Conservation (phyloP, 441 rosid species). For the Populus hybrid region DNA sequence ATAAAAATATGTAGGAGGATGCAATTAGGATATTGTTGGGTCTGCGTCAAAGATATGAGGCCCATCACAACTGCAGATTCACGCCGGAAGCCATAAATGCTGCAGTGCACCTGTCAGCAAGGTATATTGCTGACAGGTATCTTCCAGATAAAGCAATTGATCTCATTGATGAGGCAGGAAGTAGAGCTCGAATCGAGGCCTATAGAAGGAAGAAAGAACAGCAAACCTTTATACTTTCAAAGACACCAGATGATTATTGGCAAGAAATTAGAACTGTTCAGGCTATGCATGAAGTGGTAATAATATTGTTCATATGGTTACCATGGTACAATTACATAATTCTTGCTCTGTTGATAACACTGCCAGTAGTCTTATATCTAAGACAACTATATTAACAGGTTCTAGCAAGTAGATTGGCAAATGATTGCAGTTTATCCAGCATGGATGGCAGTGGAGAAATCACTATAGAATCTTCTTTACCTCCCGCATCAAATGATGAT, state of each 20-base stretch:
- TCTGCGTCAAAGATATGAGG: slow-evolving; percentile 80
- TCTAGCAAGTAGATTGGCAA: slow-evolving; percentile 48
- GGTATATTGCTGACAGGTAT: slow-evolving; percentile 68
- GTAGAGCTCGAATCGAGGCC: slow-evolving; percentile 86
- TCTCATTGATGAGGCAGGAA: slow-evolving; percentile 67
- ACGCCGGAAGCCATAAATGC: slow-evolving; percentile 73
- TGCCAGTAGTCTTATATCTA: slow-evolving; percentile 12
- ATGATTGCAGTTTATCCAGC: slow-evolving; percentile 37
- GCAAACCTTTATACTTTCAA: slow-evolving; percentile 68
- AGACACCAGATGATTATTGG: slow-evolving; percentile 91
- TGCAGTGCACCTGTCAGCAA: slow-evolving; percentile 82
- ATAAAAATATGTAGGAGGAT: slow-evolving; percentile 55
- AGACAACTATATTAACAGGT: slow-evolving; percentile 42
- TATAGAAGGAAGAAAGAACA: slow-evolving; percentile 82
- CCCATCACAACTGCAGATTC: slow-evolving; percentile 83
- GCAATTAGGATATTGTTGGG: slow-evolving; percentile 82
- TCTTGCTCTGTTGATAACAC: slow-evolving; percentile 26
- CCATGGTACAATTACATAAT: background rate
- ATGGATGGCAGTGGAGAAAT: slow-evolving; percentile 45
- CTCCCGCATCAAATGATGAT: slow-evolving; percentile 45
- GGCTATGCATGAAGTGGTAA: slow-evolving; percentile 98
- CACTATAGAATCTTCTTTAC: slow-evolving; percentile 48
- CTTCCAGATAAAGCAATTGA: slow-evolving; percentile 63
- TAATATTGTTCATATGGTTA: slow-evolving; percentile 11
- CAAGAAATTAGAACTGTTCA: slow-evolving; percentile 37